A percentile compares a stretch with the other conserved stretches of the same genome.
phyloP scores from a whole-genome alignment of 768 basidiomycete species.

The Tremella mesenterica region DNA sequence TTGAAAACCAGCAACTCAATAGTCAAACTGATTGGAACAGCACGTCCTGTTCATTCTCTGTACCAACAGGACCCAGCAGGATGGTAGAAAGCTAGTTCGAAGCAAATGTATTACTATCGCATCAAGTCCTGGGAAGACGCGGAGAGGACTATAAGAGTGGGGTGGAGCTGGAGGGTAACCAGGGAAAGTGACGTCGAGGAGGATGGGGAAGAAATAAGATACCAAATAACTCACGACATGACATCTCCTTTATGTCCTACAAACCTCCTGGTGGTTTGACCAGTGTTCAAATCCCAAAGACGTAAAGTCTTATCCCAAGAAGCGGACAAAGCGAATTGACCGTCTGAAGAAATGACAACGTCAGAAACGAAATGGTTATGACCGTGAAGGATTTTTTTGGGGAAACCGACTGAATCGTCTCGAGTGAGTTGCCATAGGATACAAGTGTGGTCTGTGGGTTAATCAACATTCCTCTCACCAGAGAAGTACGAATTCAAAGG shows the following conservation, averaged over 20 bases:
- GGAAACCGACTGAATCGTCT: slow-evolving; percentile 69
- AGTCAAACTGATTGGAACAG: no score
- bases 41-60: no score
- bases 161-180: no score
- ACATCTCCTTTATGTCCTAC: slow-evolving; percentile 98
- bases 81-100: no score
- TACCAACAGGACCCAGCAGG: no score
- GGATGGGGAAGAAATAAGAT: background rate
- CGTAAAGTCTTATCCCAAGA: slow-evolving; percentile 99
- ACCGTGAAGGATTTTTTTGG: slow-evolving; percentile 92
- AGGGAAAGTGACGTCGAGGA: no score
- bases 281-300: slow-evolving; percentile 98
- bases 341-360: slow-evolving; percentile 97
- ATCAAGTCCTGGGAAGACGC: background rate
- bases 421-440: slow-evolving; percentile 99
- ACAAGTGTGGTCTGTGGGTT: slow-evolving; percentile 83
- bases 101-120: no score
- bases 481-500: no score
- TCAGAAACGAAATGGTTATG: slow-evolving; percentile 99
- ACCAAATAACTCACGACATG: slow-evolving; percentile 64
- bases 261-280: slow-evolving; percentile 89
- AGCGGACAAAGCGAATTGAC: slow-evolving; percentile 96
- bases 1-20: no score
- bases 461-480: background rate
- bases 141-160: background rate